Evolutionary conservation across 2,329 filamentous ascomycete genomes (phyloP).

Genomic region (Diplodia sapinea): DNA sequence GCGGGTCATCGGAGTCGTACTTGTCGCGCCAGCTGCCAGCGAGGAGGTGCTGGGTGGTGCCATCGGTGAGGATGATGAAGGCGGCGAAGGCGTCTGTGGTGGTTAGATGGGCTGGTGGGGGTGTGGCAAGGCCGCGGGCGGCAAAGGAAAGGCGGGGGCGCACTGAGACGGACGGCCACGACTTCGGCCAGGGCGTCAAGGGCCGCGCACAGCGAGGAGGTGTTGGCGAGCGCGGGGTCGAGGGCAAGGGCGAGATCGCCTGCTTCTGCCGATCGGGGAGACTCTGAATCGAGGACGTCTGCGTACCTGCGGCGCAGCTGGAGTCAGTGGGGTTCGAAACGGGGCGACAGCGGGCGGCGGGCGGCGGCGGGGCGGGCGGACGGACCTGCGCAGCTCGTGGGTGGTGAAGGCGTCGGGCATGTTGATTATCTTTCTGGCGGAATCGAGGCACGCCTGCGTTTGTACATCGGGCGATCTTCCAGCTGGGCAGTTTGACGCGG

Average conservation of each 20-base stretch:
- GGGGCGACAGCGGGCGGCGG: not conserved
- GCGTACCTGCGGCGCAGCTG: not conserved
- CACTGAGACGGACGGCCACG: not conserved
- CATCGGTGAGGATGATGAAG: constrained; percentile 6
- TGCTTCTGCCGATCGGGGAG: not conserved
- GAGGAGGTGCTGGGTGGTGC: constrained; percentile 1
- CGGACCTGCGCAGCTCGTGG: not conserved
- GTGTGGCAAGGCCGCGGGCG: too few species aligned
- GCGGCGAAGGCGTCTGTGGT: not conserved
- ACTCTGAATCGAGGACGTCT: not conserved
- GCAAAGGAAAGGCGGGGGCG: too few species aligned
- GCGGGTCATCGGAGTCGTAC: too few species aligned
- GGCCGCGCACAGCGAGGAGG: not conserved
- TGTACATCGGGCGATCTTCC: too few species aligned
- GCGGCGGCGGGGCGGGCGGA: not conserved
- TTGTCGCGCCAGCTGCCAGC: not conserved
- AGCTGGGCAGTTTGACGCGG: too few species aligned
- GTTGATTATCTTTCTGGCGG: not conserved
- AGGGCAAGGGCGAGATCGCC: not conserved
- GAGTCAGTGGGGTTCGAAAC: not conserved
- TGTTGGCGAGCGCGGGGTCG: not conserved
- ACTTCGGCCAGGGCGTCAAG: not conserved
- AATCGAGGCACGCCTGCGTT: too few species aligned
- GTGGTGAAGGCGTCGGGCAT: not conserved
- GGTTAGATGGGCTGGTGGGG: not conserved